Evolutionary conservation across 768 basidiomycete genomes (phyloP).

Genomic region (Porpolomopsis calyptriformis): DNA sequence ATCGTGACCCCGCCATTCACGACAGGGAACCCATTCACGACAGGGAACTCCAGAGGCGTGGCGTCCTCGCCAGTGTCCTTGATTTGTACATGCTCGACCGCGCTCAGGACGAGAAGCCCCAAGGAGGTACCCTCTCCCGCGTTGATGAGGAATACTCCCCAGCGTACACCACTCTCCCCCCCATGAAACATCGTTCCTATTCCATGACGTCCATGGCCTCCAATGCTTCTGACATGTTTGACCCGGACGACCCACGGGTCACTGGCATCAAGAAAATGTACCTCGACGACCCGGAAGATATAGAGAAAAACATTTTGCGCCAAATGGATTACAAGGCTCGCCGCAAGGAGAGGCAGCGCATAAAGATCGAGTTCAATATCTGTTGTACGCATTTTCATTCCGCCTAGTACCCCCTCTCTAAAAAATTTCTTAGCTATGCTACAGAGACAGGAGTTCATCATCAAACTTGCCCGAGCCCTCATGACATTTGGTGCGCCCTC

Average conservation of each 20-base stretch:
- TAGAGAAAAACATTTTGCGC: slow-evolving; percentile 49
- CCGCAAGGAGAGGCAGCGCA: slow-evolving; percentile 51
- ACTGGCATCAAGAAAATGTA: slow-evolving; percentile 43
- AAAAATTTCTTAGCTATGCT: slow-evolving; percentile 44
- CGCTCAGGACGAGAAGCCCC: slow-evolving; percentile 11
- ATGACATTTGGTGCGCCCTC: slow-evolving; percentile 92
- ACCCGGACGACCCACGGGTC: slow-evolving; percentile 63
- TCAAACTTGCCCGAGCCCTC: slow-evolving; percentile 74
- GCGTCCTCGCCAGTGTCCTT: slow-evolving; percentile 41
- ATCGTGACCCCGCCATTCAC: slow-evolving; percentile 16
- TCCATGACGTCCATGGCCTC: slow-evolving; percentile 36
- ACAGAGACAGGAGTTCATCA: slow-evolving; percentile 74
- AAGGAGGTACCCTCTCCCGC: slow-evolving; percentile 5
- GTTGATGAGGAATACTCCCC: slow-evolving; percentile 14
- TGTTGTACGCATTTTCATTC: slow-evolving; percentile 36
- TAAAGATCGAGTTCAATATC: slow-evolving; percentile 66
- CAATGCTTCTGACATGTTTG: slow-evolving; percentile 41
- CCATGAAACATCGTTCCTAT: slow-evolving; percentile 27
- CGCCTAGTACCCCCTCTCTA: slow-evolving; percentile 8
- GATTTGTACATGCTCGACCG: slow-evolving; percentile 37
- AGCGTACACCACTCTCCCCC: slow-evolving; percentile 16
- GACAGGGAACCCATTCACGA: slow-evolving; percentile 16
- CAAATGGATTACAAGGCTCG: slow-evolving; percentile 60
- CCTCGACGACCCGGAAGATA: slow-evolving; percentile 49
- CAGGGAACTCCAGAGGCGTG: slow-evolving; percentile 30